These are phyloP conservation scores for Lentinula boryana DNA, from an alignment of 768 basidiomycete species.

Conservation along the genomic window DNA sequence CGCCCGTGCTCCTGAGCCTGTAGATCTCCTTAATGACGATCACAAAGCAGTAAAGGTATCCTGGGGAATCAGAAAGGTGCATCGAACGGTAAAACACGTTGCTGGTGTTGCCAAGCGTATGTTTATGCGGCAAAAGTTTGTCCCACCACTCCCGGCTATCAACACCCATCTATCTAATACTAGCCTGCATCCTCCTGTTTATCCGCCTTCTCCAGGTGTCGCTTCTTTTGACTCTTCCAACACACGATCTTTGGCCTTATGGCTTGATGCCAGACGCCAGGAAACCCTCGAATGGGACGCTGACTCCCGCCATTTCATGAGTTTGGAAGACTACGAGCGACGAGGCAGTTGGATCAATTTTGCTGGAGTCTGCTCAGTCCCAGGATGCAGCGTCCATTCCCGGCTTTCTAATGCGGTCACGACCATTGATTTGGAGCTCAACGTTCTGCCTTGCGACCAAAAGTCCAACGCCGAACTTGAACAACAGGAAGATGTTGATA, in stretches of 20 bases:
- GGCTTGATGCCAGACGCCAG: conserved; percentile 35
- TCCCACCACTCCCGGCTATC: background rate
- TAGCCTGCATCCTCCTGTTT: conserved; percentile 10
- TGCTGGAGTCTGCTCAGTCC: conserved; percentile 11
- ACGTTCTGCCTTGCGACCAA: background rate
- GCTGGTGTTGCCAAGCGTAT: conserved; percentile 18
- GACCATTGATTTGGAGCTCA: background rate
- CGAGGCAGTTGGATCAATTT: conserved; percentile 41
- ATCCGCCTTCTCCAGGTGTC: conserved; percentile 15
- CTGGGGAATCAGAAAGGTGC: conserved; percentile 25
- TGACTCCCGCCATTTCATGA: conserved; percentile 23
- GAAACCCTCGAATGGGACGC: conserved; percentile 20
- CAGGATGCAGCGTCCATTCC: conserved; percentile 6
- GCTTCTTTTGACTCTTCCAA: conserved; percentile 26
- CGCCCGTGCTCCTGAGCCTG: conserved; percentile 36
- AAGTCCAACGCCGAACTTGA: background rate
- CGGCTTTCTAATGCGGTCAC: background rate
- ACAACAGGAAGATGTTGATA: background rate
- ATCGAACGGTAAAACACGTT: conserved; percentile 19
- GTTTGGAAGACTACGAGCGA: conserved; percentile 42
- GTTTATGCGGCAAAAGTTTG: background rate
- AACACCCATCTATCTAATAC: conserved; percentile 9
- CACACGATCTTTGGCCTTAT: conserved; percentile 22
- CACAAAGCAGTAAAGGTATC: conserved; percentile 19
- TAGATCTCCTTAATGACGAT: conserved; percentile 11